Base-by-base conservation (phyloP, 495 filamentous ascomycete genomes). In the Gamarada debralockiae region DNA sequence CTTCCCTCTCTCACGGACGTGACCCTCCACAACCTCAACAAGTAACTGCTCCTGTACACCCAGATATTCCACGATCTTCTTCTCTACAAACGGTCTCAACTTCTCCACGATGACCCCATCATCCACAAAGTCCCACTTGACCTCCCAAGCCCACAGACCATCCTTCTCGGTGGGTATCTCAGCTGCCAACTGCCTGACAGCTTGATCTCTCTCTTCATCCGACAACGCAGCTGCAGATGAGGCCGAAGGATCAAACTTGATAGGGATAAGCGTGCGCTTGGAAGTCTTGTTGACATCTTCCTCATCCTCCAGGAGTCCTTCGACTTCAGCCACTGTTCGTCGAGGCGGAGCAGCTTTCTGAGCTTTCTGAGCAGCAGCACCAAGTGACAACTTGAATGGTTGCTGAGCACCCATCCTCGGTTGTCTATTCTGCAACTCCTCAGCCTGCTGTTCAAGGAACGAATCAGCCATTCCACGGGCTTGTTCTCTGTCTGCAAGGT, bases 31-130 rank as follows among this genome's bases (percentile, higher is more conserved):
- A 55, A 95, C 84, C 63, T 96, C 90, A 25, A 99, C 89, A 46
- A 97, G 73, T 72, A 96, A 85, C 70, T 96, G 89, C 71, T 99
- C 93, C 69, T 97, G 91, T 49, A 99, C 89, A 48, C 93, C 93
- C 36, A 99, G 75, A 63, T 90, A 95, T 66, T 97, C 95, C 52
- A 97, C 83, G 50, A 97, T 88, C 77, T 96, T 97, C 80, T 96
- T 96, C 75, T 95, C 92, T 46, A 97, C 90, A 68, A 96, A 97
- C 13, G 92, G 90, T 65, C 85, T 84, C 62, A 99, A 79, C 68
- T 97, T 90, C 58, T 96, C 88, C 58, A 77, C 79, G 55, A 97
- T 80, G 18, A 95, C 78, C 13, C 77, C 81, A 39, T 92, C 86
- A 66, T 96, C 90, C 56, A 99, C 81, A 73, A 86, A 92, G 25